Evolutionary conservation across 192 early-diverging fungal genomes (phyloP).

Genomic region (Allomyces arbusculus): DNA sequence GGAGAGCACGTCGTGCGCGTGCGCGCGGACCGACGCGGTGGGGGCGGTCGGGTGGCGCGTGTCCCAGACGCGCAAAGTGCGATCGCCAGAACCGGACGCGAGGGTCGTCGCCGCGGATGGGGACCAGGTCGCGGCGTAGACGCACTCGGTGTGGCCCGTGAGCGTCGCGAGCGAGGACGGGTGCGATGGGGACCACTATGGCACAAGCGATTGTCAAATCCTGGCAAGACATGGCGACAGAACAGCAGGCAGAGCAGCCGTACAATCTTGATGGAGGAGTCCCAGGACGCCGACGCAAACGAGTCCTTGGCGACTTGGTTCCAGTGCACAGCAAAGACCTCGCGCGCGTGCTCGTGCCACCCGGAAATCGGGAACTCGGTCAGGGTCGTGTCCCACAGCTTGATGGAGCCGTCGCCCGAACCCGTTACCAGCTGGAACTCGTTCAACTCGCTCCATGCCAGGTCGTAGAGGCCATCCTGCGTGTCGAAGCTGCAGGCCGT

Average conservation of each 20-base stretch:
- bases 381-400: conserved; percentile 78
- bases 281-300: conserved; percentile 88
- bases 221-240: too few relatives aligned
- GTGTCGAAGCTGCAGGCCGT: conserved; percentile 59
- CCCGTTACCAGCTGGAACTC: conserved; percentile 82
- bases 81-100: conserved; percentile 79
- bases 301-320: conserved; percentile 74
- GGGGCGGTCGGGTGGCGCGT: conserved; percentile 46
- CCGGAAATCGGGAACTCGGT: conserved; percentile 63
- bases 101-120: conserved; percentile 56
- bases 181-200: conserved; percentile 65
- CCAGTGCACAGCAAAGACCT: conserved; percentile 89
- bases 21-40: conserved; percentile 32
- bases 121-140: conserved; percentile 77
- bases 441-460: conserved; percentile 85
- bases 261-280: conserved; percentile 80
- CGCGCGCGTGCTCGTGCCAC: conserved; percentile 82
- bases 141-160: conserved; percentile 75
- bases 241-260: conserved; percentile 1
- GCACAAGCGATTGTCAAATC: too few relatives aligned
- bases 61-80: conserved; percentile 83
- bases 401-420: conserved; percentile 87
- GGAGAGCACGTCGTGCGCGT: conserved; percentile 68
- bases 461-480: conserved; percentile 89
- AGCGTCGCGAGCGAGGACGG: conserved; percentile 62